These are phyloP conservation scores for Saccharomyces hybrid DNA, from an alignment of 1,139 yeast species.

Conservation along the genomic window DNA sequence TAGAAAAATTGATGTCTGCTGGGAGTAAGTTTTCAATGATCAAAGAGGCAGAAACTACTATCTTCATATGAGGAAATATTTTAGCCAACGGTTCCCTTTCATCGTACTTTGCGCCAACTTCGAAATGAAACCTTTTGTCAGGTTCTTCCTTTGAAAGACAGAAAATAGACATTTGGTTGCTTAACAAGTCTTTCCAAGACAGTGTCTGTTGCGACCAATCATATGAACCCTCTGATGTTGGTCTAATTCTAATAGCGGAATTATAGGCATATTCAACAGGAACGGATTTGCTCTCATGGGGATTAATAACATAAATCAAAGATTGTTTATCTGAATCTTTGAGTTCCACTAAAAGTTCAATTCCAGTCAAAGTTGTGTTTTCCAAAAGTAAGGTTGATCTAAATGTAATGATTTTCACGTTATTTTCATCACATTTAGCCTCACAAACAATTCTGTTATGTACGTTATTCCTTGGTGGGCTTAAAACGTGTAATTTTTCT, in stretches of 20 bases:
- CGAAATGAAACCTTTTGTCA: conserved; percentile 55
- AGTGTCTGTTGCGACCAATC: conserved; percentile 60
- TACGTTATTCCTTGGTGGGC: conserved; percentile 55
- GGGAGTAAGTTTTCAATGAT: conserved; percentile 83
- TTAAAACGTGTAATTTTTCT: conserved; percentile 61
- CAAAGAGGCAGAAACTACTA: conserved; percentile 77
- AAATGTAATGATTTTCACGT: conserved; percentile 66
- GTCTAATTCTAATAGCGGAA: conserved; percentile 53
- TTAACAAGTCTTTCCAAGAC: conserved; percentile 57
- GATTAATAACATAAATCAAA: conserved; percentile 35
- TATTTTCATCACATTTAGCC: conserved; percentile 60
- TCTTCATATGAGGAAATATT: conserved; percentile 77
- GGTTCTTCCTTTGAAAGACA: conserved; percentile 42
- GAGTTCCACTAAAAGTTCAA: conserved; percentile 44
- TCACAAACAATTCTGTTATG: conserved; percentile 74
- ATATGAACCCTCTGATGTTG: conserved; percentile 44
- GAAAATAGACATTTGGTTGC: conserved; percentile 47
- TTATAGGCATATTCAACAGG: conserved; percentile 67
- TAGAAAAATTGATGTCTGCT: conserved; percentile 63
- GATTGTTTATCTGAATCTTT: not conserved
- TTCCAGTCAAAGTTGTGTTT: conserved; percentile 55
- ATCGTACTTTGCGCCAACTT: conserved; percentile 62
- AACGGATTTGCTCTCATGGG: conserved; percentile 53
- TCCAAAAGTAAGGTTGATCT: conserved; percentile 67
- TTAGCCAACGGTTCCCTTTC: conserved; percentile 58